These are phyloP conservation scores for Cenococcum geophilum DNA, from an alignment of 495 filamentous ascomycete species.

Conservation along the genomic window DNA sequence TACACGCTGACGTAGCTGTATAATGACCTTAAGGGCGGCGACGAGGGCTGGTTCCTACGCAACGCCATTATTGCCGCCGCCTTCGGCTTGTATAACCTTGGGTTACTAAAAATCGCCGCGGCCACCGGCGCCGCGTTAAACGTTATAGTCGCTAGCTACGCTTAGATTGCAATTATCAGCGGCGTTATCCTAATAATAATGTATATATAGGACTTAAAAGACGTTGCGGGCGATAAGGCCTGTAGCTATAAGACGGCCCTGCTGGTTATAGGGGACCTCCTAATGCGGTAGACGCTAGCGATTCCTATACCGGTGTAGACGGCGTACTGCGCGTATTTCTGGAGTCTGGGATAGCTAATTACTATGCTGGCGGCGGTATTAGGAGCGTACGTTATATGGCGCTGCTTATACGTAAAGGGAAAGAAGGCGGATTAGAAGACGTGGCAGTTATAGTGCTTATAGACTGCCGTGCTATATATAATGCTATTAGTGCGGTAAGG, in stretches of 20 bases:
- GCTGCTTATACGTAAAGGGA: background rate
- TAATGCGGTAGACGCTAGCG: constrained; percentile 40
- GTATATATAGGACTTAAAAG: constrained; percentile 48
- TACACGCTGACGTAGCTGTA: constrained; percentile 47
- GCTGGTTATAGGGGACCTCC: constrained; percentile 42
- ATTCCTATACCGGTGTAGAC: constrained; percentile 43
- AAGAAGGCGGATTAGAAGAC: constrained; percentile 4
- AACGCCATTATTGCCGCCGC: constrained; percentile 45
- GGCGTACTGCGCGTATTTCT: constrained; percentile 39
- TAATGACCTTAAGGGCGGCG: constrained; percentile 48
- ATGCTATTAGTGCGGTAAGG: constrained; percentile 3
- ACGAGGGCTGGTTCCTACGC: constrained; percentile 40
- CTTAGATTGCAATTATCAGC: constrained; percentile 45
- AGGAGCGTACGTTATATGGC: background rate
- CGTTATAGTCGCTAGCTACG: constrained; percentile 25
- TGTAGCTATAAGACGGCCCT: constrained; percentile 42
- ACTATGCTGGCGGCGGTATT: background rate
- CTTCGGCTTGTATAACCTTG: constrained; percentile 38
- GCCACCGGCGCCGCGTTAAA: constrained; percentile 9
- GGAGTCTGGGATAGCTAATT: constrained; percentile 23
- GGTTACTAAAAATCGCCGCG: constrained; percentile 29
- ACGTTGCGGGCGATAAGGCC: constrained; percentile 44
- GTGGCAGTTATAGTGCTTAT: constrained; percentile 15
- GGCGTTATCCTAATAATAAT: constrained; percentile 46
- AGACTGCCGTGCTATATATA: constrained; percentile 12